A percentile compares a stretch with the other conserved stretches of the same genome.
These are phyloP conservation scores for Teratosphaeria gauchensis DNA, from an alignment of 2,329 filamentous ascomycete genomes.

Conservation along the genomic window DNA sequence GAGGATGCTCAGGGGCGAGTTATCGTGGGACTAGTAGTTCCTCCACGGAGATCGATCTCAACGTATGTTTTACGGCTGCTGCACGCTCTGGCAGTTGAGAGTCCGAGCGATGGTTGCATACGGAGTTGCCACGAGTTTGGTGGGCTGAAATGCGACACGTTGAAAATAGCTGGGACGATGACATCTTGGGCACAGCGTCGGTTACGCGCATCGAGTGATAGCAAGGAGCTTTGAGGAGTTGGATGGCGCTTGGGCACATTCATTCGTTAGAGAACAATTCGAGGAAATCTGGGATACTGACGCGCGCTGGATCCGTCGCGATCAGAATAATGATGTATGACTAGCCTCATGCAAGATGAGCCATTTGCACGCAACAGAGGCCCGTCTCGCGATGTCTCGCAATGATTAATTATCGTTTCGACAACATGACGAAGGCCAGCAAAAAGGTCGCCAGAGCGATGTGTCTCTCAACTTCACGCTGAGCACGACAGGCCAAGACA, in stretches of 20 bases:
- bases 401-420: no score
- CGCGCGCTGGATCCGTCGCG: neutral
- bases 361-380: neutral
- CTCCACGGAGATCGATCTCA: neutral
- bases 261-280: neutral
- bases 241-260: neutral
- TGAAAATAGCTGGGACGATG: neutral
- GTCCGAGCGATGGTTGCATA: neutral
- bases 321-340: neutral
- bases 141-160: neutral
- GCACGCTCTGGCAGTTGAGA: neutral
- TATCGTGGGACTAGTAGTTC: constrained; percentile 1
- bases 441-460: no score
- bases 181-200: neutral
- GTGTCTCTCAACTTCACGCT: no score
- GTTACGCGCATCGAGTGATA: neutral
- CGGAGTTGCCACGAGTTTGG: neutral
- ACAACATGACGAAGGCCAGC: no score
- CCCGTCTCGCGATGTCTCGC: neutral
- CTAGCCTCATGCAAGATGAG: neutral
- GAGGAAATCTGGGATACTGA: neutral
- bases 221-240: neutral
- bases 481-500: no score
- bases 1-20: constrained; percentile 86
- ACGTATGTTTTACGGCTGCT: neutral